Percentiles rank a stretch among this genome's conserved stretches.
phyloP scores from a whole-genome alignment of 1,139 yeast genomes.

The Tardiomyces depauwii region DNA sequence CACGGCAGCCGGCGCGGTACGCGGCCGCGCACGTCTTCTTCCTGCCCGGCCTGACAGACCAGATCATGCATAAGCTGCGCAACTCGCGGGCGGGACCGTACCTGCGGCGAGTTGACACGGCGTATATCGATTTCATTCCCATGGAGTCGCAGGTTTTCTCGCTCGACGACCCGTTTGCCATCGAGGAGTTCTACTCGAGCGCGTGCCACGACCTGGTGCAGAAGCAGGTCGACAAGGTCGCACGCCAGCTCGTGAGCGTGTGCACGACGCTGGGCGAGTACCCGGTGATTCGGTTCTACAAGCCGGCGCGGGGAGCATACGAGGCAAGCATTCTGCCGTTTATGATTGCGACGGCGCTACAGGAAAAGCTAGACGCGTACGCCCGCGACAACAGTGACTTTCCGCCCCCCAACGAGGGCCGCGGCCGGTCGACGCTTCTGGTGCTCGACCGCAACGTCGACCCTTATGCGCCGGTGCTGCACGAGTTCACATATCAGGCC shows the following conservation, averaged over 20 bases:
- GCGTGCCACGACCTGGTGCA: slow-evolving; percentile 53
- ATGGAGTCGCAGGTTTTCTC: slow-evolving; percentile 39
- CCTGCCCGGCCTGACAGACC: slow-evolving; percentile 35
- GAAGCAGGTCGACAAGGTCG: slow-evolving; percentile 46
- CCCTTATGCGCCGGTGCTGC: slow-evolving; percentile 71
- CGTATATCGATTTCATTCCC: slow-evolving; percentile 34
- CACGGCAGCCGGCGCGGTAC: slow-evolving; percentile 42
- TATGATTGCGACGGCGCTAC: slow-evolving; percentile 64
- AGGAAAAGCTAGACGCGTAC: slow-evolving; percentile 60
- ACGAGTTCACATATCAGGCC: slow-evolving; percentile 90
- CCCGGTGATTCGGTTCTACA: slow-evolving; percentile 69
- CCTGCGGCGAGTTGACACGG: slow-evolving; percentile 15
- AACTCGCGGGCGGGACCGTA: slow-evolving; percentile 16
- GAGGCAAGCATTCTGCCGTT: slow-evolving; percentile 58
- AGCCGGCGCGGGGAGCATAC: slow-evolving; percentile 9
- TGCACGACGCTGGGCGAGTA: slow-evolving; percentile 80
- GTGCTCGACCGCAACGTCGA: slow-evolving; percentile 80
- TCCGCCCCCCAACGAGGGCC: slow-evolving; percentile 30
- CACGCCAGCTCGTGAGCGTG: slow-evolving; percentile 51
- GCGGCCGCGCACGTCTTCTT: slow-evolving; percentile 46
- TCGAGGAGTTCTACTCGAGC: slow-evolving; percentile 64
- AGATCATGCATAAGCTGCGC: slow-evolving; percentile 13
- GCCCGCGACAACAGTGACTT: slow-evolving; percentile 58
- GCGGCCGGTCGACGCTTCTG: slow-evolving; percentile 55
- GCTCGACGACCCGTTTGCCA: slow-evolving; percentile 34